A percentile compares a stretch with the other conserved stretches of the same genome.
These are phyloP conservation scores for Phialocephala sp. DNA, from an alignment of 2,329 filamentous ascomycete genomes.

Conservation along the genomic window DNA sequence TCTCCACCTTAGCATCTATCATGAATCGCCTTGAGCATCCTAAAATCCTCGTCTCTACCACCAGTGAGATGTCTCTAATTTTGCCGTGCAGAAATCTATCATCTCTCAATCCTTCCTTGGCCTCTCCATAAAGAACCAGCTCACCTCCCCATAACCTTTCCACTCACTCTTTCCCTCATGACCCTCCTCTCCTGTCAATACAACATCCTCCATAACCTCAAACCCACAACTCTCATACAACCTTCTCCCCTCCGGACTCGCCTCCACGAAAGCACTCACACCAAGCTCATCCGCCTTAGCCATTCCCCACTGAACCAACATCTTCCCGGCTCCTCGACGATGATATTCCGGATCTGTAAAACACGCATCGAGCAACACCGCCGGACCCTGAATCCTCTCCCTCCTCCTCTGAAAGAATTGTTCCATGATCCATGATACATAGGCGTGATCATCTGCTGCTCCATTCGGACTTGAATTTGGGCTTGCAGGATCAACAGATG, in stretches of 20 bases:
- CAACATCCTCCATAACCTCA: slow-evolving; percentile 30
- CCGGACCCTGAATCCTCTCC: slow-evolving; percentile 20
- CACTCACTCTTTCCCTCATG: neutral
- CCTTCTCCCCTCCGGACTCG: slow-evolving; percentile 26
- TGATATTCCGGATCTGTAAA: slow-evolving; percentile 40
- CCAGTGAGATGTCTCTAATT: neutral
- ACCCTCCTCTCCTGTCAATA: slow-evolving; percentile 26
- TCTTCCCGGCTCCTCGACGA: slow-evolving; percentile 34
- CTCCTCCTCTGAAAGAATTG: slow-evolving; percentile 18
- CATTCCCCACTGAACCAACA: slow-evolving; percentile 40
- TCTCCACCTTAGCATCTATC: too few species aligned
- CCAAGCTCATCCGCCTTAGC: slow-evolving; percentile 38
- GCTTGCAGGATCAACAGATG: too few species aligned
- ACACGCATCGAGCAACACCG: slow-evolving; percentile 36
- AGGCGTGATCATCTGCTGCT: slow-evolving; percentile 17
- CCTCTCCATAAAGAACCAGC: slow-evolving; percentile 25
- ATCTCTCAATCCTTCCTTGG: neutral
- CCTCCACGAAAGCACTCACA: slow-evolving; percentile 38
- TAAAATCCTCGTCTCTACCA: too few species aligned
- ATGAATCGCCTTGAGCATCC: too few species aligned
- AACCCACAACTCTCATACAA: slow-evolving; percentile 38
- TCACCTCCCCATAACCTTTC: slow-evolving; percentile 32
- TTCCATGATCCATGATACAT: slow-evolving; percentile 23
- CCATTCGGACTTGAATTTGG: neutral
- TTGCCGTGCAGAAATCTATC: neutral